These are phyloP conservation scores for Auricularia cornea DNA, from an alignment of 768 basidiomycete species.

Conservation along the genomic window DNA sequence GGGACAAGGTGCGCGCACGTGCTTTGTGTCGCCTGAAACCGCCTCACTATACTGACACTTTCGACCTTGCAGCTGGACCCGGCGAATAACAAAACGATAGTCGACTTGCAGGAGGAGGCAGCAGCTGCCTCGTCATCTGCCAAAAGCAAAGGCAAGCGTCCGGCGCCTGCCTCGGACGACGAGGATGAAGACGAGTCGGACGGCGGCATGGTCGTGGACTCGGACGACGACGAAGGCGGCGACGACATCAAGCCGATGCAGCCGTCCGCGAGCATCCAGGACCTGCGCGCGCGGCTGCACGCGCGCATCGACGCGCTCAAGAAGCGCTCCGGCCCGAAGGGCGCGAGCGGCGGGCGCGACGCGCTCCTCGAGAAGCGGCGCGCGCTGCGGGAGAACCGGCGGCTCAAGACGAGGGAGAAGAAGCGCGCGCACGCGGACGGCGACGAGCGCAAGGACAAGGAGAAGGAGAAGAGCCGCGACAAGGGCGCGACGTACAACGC, in stretches of 20 bases:
- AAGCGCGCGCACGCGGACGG: constrained; percentile 51
- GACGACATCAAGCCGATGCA: constrained; percentile 52
- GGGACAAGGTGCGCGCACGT: constrained; percentile 56
- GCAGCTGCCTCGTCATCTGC: constrained; percentile 22
- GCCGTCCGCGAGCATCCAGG: constrained; percentile 47
- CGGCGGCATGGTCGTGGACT: constrained; percentile 7
- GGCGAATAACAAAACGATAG: constrained; percentile 68
- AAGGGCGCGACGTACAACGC: constrained; percentile 34
- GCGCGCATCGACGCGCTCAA: constrained; percentile 59
- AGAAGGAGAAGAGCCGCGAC: constrained; percentile 29
- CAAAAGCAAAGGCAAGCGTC: constrained; percentile 45
- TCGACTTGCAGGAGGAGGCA: constrained; percentile 64
- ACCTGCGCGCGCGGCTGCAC: constrained; percentile 66
- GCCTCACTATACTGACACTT: neutral
- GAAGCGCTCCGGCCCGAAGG: constrained; percentile 25
- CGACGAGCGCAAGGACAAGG: constrained; percentile 30
- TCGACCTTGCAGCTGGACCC: constrained; percentile 68
- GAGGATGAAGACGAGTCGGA: constrained; percentile 20
- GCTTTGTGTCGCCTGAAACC: neutral
- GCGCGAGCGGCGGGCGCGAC: constrained; percentile 47
- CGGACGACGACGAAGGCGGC: constrained; percentile 11
- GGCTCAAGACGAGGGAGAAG: constrained; percentile 83
- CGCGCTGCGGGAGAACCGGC: constrained; percentile 72
- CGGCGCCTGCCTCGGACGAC: constrained; percentile 19
- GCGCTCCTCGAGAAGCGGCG: constrained; percentile 77